Evolutionary conservation across 495 filamentous ascomycete species (phyloP), one percentile per base, ranked within the genome.

Genomic region (Aspergillus panamensis): DNA sequence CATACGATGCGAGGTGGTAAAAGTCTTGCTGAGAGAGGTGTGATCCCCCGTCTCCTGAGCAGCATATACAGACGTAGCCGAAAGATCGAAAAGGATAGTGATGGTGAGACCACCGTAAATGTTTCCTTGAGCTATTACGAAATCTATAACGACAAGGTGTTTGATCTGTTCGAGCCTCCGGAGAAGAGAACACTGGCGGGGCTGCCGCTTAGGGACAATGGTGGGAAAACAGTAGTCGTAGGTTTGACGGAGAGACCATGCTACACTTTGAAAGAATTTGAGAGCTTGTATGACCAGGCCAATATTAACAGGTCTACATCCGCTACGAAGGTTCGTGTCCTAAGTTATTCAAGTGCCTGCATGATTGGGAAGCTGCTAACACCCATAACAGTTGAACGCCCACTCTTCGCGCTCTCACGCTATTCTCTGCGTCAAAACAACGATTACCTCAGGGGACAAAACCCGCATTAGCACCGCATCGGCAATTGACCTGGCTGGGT

Each of bases 1-100:
- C 90, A 97, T 75, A 98, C 94, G 1, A 98, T 98, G 94, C 86
- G 94, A 57, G 94, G 94, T 54, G 92, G 93, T 51, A 88, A 96
- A 72, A 85, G 86, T 63, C 77, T 96, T 44, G 86, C 89, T 7
- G 94, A 98, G 20, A 81, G 94, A 66, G 94, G 94, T 51, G 86
- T 95, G 6, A 98, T 98, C 57, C 94, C 94, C 5, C 75, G 94
- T 53, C 76, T 98, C 40, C 79, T 98, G 8, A 95, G 91, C 63
- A 85, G 82, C 61, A 89, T 97, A 53, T 97, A 94, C 65, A 82
- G 93, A 55, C 77, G 88, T 35, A 87, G 87, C 40, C 86, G 89
- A 64, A 97, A 96, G 76, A 85, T 96, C 6, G 84, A 87, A 56
- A 96, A 94, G 68, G 92, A 97, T 61, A 84, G 85, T 44, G 79